phyloP scores from a whole-genome alignment of 1,284 basidiomycete genomes.

The Chalciporus sp. region DNA sequence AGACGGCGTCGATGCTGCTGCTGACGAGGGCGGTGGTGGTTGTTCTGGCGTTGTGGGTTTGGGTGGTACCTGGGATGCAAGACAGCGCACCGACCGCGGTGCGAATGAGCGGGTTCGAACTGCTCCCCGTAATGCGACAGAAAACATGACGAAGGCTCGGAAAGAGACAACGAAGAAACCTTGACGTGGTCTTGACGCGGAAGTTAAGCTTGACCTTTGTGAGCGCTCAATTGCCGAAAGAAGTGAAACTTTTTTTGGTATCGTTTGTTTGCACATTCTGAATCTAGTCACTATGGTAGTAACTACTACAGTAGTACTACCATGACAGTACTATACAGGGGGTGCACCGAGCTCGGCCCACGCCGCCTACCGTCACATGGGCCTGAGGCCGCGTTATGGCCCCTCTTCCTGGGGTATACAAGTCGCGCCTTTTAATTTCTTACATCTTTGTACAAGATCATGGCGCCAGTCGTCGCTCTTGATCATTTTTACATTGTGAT shows the following conservation, averaged over 20 bases:
- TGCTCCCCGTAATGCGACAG: constrained; percentile 25
- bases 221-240: neutral
- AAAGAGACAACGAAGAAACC: neutral
- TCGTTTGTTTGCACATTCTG: neutral
- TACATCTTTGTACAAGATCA: constrained; percentile 12
- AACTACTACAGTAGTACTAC: too few species aligned
- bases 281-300: too few species aligned
- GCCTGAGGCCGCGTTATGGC: too few species aligned
- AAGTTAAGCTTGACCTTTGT: neutral
- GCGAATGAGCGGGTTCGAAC: constrained; percentile 20
- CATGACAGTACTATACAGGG: too few species aligned
- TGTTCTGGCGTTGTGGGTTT: constrained; percentile 6
- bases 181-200: neutral
- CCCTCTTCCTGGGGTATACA: too few species aligned
- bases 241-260: neutral
- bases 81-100: constrained; percentile 19
- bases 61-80: constrained; percentile 28
- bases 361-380: neutral
- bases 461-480: constrained; percentile 53
- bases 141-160: constrained; percentile 23
- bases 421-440: too few species aligned
- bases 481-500: constrained; percentile 70
- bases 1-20: constrained; percentile 7
- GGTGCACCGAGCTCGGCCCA: too few species aligned
- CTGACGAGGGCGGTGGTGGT: constrained; percentile 8